phyloP scores from a whole-genome alignment of 768 basidiomycete genomes.

The Boletus rufocinnamomeus region DNA sequence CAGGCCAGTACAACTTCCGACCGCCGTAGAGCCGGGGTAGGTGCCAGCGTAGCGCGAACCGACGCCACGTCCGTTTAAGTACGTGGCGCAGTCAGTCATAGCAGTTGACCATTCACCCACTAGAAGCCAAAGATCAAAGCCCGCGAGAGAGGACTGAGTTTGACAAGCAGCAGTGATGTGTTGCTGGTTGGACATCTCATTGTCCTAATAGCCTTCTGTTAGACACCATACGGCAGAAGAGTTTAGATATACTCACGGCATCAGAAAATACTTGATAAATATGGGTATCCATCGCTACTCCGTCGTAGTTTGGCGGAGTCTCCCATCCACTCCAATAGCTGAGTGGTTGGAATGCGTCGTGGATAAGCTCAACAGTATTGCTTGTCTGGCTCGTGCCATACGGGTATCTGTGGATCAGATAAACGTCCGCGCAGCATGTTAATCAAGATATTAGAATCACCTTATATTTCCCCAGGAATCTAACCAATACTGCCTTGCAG shows the following conservation, averaged over 20 bases:
- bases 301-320: conserved; percentile 51
- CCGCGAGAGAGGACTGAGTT: conserved; percentile 44
- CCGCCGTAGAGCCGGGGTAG: conserved; percentile 58
- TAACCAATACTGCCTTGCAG: conserved; percentile 61
- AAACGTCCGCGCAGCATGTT: background rate
- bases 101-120: conserved; percentile 91
- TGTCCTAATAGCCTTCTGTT: conserved; percentile 37
- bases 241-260: conserved; percentile 40
- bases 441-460: conserved; percentile 32
- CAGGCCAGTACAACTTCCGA: conserved; percentile 73
- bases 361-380: conserved; percentile 66
- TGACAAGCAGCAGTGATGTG: conserved; percentile 66
- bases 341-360: conserved; percentile 79
- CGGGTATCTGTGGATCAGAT: conserved; percentile 37
- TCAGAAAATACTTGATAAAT: conserved; percentile 75
- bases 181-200: conserved; percentile 46
- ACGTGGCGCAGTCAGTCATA: conserved; percentile 61
- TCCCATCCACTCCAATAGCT: conserved; percentile 69
- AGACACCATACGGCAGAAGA: background rate
- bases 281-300: conserved; percentile 80
- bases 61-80: conserved; percentile 76
- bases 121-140: conserved; percentile 72
- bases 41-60: conserved; percentile 69
- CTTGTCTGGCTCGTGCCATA: conserved; percentile 45
- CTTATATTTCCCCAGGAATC: conserved; percentile 78